These are phyloP conservation scores for Glebionis coronaria DNA, from an alignment of 129 eudicot species.

Conservation along the genomic window DNA sequence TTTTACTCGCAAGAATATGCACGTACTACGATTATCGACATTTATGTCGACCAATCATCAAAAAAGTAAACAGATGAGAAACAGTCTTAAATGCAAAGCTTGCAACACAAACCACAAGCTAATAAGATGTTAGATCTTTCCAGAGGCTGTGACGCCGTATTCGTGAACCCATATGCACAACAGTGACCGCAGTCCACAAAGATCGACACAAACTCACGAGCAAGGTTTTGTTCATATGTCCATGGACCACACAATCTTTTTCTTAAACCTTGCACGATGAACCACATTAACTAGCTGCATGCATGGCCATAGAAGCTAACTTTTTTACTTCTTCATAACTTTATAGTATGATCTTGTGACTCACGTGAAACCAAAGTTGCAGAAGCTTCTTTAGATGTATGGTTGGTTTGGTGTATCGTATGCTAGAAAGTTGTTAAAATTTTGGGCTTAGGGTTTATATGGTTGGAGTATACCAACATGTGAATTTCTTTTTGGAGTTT, in stretches of 20 bases:
- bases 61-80: neutral
- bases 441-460: conserved; percentile 19
- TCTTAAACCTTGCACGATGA: neutral
- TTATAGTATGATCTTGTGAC: conserved; percentile 28
- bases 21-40: neutral
- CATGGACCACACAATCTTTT: conserved; percentile 19
- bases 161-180: conserved; percentile 25
- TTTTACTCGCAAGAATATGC: too few species aligned
- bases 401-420: conserved; percentile 7
- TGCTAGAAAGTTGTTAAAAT: conserved; percentile 17
- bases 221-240: neutral
- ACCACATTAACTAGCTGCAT: neutral
- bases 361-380: conserved; percentile 33
- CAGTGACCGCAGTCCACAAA: conserved; percentile 16
- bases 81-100: conserved; percentile 3
- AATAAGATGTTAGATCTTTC: conserved; percentile 14
- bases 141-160: conserved; percentile 21
- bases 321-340: conserved; percentile 3
- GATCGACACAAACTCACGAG: conserved; percentile 17
- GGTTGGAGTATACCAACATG: conserved; percentile 44
- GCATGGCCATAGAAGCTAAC: conserved; percentile 13
- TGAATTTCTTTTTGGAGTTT: conserved; percentile 26
- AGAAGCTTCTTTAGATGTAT: conserved; percentile 20
- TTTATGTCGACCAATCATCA: conserved; percentile 14
- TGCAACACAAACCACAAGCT: conserved; percentile 3